Evolutionary conservation across 208 protist genomes (phyloP).

Genomic region (Trypanosoma rangeli): DNA sequence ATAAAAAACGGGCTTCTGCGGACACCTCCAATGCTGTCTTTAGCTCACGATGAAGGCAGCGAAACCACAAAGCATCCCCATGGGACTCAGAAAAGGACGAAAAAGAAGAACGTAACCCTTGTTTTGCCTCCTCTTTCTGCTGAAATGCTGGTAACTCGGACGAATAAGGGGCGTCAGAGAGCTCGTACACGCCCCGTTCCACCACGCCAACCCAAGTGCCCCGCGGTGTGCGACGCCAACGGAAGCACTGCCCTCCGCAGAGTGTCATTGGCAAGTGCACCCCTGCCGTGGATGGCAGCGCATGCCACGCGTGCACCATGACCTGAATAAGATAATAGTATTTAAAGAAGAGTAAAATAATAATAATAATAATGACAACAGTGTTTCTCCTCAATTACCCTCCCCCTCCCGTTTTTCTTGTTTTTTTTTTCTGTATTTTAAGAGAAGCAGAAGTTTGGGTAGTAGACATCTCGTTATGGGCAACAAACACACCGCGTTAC

Average conservation of each 20-base stretch:
- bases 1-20: constrained; percentile 40
- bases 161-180: constrained; percentile 25
- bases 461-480: no score
- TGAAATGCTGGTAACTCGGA: background rate
- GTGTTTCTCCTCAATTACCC: no score
- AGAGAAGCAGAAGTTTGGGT: no score
- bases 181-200: constrained; percentile 42
- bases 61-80: constrained; percentile 21
- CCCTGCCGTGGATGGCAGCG: constrained; percentile 34
- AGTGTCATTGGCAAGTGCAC: constrained; percentile 59
- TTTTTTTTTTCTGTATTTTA: no score
- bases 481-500: background rate
- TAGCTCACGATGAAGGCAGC: constrained; percentile 23
- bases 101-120: constrained; percentile 4
- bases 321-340: background rate
- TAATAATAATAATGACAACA: background rate
- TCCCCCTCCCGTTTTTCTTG: no score
- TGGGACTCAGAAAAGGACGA: background rate
- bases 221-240: constrained; percentile 49
- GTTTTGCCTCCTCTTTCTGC: background rate
- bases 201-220: constrained; percentile 58
- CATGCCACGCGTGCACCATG: constrained; percentile 29
- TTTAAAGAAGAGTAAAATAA: background rate
- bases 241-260: constrained; percentile 79
- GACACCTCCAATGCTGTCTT: constrained; percentile 1